Evolutionary conservation across 176 grass and related monocot genomes (phyloP), one percentile per base, ranked within the genome.

Genomic region (Phoenix dactylifera): DNA sequence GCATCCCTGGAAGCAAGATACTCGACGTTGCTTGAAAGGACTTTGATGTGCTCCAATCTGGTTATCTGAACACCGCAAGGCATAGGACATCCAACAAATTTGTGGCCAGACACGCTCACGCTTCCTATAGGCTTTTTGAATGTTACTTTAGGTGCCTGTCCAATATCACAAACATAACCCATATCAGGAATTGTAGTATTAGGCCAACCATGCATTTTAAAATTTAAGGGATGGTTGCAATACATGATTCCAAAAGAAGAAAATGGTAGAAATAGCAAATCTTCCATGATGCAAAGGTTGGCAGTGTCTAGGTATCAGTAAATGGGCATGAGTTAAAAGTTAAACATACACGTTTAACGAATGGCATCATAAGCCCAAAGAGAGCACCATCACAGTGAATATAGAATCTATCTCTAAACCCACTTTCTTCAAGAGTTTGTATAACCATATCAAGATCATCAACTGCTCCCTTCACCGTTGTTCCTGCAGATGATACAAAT

Each of bases 321-420:
- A 39, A 39, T 35, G 32, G 35, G 6, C 7, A 12, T 12, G 9
- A 39, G 35, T 39, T 39, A 39, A 10, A 30, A 5, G 0, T 35
- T 7, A 39, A 52, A 77, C 49, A 62, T 76, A 95, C 89, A 24
- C 80, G 83, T 59, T 85, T 95, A 64, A 95, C 78, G 55, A 95
- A 88, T 50, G 89, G 89, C 55, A 95, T 80, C 89, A 95, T 95
- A 61, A 88, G 76, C 39, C 89, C 89, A 74, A 95, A 95, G 16
- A 95, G 89, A 57, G 89, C 89, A 25, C 85, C 89, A 62, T 95
- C 89, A 26, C 85, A 95, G 30, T 95, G 89, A 61, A 95, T 95
- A 57, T 95, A 95, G 57, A 95, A 95, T 32, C 68, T 71, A 67
- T 89, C 85, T 54, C 69, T 62, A 24, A 95, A 95, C 15, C 85